A percentile compares a stretch with the other conserved stretches of the same genome.
phyloP scores from a whole-genome alignment of 2,329 filamentous ascomycete species.

The Sporothrix curviconia region DNA sequence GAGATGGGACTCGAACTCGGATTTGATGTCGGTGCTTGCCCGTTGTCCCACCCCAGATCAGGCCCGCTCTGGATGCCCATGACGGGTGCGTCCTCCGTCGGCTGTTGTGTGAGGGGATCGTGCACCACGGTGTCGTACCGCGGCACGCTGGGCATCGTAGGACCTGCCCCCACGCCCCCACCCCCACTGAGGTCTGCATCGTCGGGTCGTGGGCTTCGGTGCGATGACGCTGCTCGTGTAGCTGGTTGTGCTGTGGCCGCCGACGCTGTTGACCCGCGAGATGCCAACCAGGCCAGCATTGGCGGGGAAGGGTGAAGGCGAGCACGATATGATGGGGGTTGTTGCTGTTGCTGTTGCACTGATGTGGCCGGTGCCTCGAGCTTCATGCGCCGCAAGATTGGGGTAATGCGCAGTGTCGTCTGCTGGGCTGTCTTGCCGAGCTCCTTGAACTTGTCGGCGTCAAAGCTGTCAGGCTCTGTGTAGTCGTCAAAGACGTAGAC shows the following conservation, averaged over 20 bases:
- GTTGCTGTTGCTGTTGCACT: neutral
- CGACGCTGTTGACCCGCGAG: constrained; percentile 9
- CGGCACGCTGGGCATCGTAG: neutral
- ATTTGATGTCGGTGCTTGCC: neutral
- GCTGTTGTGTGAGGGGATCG: neutral
- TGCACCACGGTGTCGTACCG: constrained; percentile 3
- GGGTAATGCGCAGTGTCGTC: constrained; percentile 42
- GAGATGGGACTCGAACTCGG: neutral
- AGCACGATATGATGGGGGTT: neutral
- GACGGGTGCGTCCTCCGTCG: neutral
- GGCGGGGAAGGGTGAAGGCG: constrained; percentile 1
- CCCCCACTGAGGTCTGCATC: neutral
- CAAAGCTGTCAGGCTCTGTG: constrained; percentile 43
- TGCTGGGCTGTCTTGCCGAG: constrained; percentile 43
- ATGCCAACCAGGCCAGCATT: neutral
- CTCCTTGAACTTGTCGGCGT: constrained; percentile 42
- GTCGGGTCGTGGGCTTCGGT: neutral
- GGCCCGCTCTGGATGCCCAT: constrained; percentile 20
- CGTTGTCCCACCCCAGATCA: constrained; percentile 19
- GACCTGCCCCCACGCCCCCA: neutral
- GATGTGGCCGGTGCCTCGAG: constrained; percentile 28
- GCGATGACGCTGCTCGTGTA: neutral
- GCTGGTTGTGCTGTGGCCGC: constrained; percentile 4
- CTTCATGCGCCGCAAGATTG: constrained; percentile 49
- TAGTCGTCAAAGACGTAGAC: constrained; percentile 54